Evolutionary conservation across 73 alveolate genomes (phyloP), one percentile per base, ranked within the genome.

Genomic region (Paramecium caudatum): DNA sequence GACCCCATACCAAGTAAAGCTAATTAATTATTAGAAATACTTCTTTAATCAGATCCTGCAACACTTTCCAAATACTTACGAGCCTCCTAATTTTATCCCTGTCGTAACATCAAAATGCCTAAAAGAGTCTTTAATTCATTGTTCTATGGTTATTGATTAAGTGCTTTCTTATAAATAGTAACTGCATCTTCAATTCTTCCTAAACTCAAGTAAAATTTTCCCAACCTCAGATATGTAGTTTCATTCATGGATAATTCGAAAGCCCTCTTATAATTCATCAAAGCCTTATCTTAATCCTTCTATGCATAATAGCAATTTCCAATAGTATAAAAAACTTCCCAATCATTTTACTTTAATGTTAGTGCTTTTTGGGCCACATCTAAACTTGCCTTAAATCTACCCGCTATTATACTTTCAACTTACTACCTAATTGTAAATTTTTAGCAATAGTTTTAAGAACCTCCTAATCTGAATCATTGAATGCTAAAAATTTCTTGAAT

Each of bases 401-500:
- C 99, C 46, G 92, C 94, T 32, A 96, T 87, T 81, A 21, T 33
- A 37, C 61, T 48, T 2, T 17, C 3, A 7, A 15, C 32, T 12
- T 30, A 15, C 2, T 48, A 33, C 27, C 36, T 37, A 16, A 25
- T 34, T 39, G 91, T 82, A 97, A 94, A 16, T 97, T 94, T 82
- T 96, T 93, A 21, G 98, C 98, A 21, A 97, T 95, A 85, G 96
- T 95, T 93, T 97, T 97, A 45, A 97, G 93, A 83, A 94, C 94
- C 84, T 97, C 98, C 19, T 74, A 55, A 68, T 94, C 90, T 27
- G 95, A 84, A 23, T 98, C 98, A 88, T 97, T 95, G 30, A 90
- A 87, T 33, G 94, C 61, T 82, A 95, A 96, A 55, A 97, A 93
- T 69, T 95, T 94, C 91, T 94, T 97, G 78, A 96, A 97, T 27